phyloP scores from a whole-genome alignment of 768 basidiomycete species.

The Coprinopsis sp. region DNA sequence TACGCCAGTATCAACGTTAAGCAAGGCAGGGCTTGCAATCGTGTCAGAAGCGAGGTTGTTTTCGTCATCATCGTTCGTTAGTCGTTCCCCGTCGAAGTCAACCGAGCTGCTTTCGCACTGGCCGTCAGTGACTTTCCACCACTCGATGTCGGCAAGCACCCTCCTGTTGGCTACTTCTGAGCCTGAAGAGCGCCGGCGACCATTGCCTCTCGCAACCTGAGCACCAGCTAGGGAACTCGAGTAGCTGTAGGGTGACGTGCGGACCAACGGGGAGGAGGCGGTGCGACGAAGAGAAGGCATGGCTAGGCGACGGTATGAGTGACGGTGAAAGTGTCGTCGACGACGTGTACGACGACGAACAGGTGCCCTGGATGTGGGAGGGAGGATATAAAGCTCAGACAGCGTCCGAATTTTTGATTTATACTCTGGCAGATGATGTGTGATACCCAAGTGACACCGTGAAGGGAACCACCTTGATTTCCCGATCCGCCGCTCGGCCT shows the following conservation, averaged over 20 bases:
- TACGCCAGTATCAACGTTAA: conserved; percentile 32
- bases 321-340: conserved; percentile 14
- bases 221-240: conserved; percentile 28
- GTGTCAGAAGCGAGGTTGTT: conserved; percentile 22
- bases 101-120: conserved; percentile 50
- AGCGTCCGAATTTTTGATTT: conserved; percentile 29
- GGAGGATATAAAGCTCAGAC: conserved; percentile 33
- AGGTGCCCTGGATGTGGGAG: conserved; percentile 35
- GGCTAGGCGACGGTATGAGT: conserved; percentile 3
- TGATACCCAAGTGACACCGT: conserved; percentile 24
- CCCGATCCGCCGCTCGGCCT: conserved; percentile 8
- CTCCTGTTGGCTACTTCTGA: conserved; percentile 62
- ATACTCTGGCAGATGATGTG: conserved; percentile 51
- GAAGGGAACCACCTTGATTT: conserved; percentile 21
- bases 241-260: conserved; percentile 62
- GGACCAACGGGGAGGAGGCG: conserved; percentile 63
- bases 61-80: conserved; percentile 32
- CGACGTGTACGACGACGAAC: conserved; percentile 27
- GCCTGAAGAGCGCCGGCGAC: conserved; percentile 61
- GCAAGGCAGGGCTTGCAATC: conserved; percentile 27
- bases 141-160: conserved; percentile 82
- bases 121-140: conserved; percentile 78
- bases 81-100: conserved; percentile 41
- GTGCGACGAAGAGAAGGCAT: conserved; percentile 82
- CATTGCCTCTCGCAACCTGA: conserved; percentile 32